These are phyloP conservation scores for Rhododendron williamsianum DNA, from an alignment of 148 eudicot species.

Conservation along the genomic window DNA sequence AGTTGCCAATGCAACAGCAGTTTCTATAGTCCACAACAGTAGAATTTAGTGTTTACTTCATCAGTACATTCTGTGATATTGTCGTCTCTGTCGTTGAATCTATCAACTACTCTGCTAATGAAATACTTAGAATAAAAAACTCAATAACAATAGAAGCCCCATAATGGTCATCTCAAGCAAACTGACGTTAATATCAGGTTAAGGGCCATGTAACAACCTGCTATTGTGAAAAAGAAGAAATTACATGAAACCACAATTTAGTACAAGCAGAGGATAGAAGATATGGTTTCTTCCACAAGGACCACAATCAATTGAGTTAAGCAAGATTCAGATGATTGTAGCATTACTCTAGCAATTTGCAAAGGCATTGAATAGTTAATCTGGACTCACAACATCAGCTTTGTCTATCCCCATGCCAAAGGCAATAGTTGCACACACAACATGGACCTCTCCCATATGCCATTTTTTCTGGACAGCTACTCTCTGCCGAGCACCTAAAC, in stretches of 20 bases:
- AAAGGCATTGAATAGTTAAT: constrained; percentile 16
- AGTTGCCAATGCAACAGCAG: not conserved
- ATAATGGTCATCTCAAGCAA: not conserved
- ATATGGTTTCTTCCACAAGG: not conserved
- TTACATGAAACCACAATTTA: not conserved
- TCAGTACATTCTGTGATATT: not conserved
- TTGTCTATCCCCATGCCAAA: constrained; percentile 99
- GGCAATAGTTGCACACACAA: constrained; percentile 98
- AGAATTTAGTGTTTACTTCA: not conserved
- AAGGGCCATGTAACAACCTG: not conserved
- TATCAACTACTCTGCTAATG: not conserved
- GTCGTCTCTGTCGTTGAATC: not conserved
- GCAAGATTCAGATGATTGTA: not conserved
- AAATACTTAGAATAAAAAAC: not conserved
- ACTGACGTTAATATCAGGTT: not conserved
- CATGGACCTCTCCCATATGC: constrained; percentile 90
- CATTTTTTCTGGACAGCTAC: constrained; percentile 74
- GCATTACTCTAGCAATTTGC: constrained; percentile 9
- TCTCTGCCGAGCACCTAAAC: constrained; percentile 89
- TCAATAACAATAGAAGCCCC: not conserved
- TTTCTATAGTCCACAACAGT: not conserved
- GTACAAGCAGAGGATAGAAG: not conserved
- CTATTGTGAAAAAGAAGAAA: not conserved
- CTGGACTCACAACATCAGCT: constrained; percentile 84
- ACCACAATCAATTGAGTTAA: not conserved